Evolutionary conservation across 805 yeast species (phyloP).

Genomic region (Yarrowia bubula): DNA sequence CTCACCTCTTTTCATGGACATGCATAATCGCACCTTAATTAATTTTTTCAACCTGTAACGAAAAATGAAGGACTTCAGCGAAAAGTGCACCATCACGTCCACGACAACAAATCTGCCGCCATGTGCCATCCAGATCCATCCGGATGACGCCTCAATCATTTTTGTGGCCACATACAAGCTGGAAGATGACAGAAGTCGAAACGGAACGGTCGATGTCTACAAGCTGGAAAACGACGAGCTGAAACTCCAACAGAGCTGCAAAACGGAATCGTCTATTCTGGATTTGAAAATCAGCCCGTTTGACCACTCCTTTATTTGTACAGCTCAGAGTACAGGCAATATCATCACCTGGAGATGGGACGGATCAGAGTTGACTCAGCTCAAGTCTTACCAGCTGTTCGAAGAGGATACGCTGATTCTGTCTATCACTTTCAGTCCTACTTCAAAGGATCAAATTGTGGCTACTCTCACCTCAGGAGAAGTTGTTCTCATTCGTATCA

Average conservation of each 20-base stretch:
- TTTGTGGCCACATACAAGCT: slow-evolving; percentile 80
- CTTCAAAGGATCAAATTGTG: slow-evolving; percentile 42
- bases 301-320: slow-evolving; percentile 48
- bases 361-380: slow-evolving; percentile 29
- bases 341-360: slow-evolving; percentile 56
- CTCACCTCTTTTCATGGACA: neutral
- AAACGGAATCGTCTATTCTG: slow-evolving; percentile 52
- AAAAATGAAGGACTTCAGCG: slow-evolving; percentile 22
- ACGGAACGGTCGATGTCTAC: slow-evolving; percentile 59
- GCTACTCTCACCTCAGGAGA: slow-evolving; percentile 72
- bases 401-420: slow-evolving; percentile 57
- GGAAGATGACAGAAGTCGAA: slow-evolving; percentile 57
- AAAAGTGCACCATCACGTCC: slow-evolving; percentile 9
- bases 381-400: slow-evolving; percentile 47
- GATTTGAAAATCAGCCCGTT: slow-evolving; percentile 70
- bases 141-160: slow-evolving; percentile 47
- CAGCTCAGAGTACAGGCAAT: slow-evolving; percentile 82
- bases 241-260: slow-evolving; percentile 29
- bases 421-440: slow-evolving; percentile 58
- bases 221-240: slow-evolving; percentile 42
- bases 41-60: neutral
- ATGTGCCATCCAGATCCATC: slow-evolving; percentile 68
- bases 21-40: slow-evolving; percentile 17
- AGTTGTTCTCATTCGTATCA: slow-evolving; percentile 46
- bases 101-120: slow-evolving; percentile 65